Evolutionary conservation across 192 early-diverging fungal genomes (phyloP), one percentile per base, ranked within the genome.

Genomic region (Linnemannia exigua): DNA sequence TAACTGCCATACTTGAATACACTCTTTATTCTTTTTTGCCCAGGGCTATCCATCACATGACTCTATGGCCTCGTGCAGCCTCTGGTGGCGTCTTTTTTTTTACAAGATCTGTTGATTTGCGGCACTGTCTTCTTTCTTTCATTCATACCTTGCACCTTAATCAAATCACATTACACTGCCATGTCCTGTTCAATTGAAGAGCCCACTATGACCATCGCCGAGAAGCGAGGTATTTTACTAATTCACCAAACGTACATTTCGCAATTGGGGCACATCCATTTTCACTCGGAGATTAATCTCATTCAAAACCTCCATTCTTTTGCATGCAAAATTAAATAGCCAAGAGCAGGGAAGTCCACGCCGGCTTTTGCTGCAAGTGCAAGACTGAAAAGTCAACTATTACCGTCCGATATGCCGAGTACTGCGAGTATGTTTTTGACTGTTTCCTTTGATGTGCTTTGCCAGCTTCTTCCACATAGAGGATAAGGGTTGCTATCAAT

Each of bases 301-400:
- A 35, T 33, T 69, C 50, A 12, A 15, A 31, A 50, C 16, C 17
- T 5, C 17, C 15, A 5, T 47, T 19, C 31, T 14, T 77, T 16
- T 52, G 44, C 52, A 54, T 63, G 28, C 58, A 25, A 28, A 54
- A 17, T 12, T n/a, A n/a, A 37, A 52, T 54, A 86, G 84, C 84
- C 75, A 80, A 80, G 70, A 68, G 52, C 19, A 86, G 84, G 36
- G 78, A 74, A 17, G 84, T 86, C 38, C 84, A 86, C 47, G 74
- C 31, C 19, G 84, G 84, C 1, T 86, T 81, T 16, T 97, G 96
- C 76, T 88, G 93, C 77, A 97, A 97, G 81, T 97, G 96, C 90
- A 97, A 97, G 76, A 87, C 81, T 3, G 82, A 89, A 61, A 83
- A 86, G 51, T 93, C 96, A 12, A 91, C 89, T 47, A 88, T 97